Evolutionary conservation across 1,284 basidiomycete species (phyloP).

Genomic region (Cryptococcus amylolentus): DNA sequence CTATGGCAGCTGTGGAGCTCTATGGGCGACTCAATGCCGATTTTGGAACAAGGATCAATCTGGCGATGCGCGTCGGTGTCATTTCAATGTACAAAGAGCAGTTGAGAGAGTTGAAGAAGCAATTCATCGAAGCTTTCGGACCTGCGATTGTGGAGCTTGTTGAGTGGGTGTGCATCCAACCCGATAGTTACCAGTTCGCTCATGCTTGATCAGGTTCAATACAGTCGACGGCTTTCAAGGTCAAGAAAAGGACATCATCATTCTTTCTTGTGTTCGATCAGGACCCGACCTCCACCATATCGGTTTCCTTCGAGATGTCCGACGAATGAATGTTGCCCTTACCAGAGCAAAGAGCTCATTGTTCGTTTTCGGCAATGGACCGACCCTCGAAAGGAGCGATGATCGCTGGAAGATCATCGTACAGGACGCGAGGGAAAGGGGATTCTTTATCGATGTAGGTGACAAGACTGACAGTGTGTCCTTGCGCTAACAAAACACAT

Average conservation of each 20-base stretch:
- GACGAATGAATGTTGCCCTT: slow-evolving; percentile 96
- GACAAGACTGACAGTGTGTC: background rate
- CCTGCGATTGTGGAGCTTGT: slow-evolving; percentile 66
- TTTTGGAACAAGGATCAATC: slow-evolving; percentile 59
- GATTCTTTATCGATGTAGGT: slow-evolving; percentile 50
- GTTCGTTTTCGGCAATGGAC: slow-evolving; percentile 86
- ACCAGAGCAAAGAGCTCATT: slow-evolving; percentile 92
- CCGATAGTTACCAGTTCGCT: background rate
- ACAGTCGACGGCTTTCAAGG: slow-evolving; percentile 98
- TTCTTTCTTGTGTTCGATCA: slow-evolving; percentile 87
- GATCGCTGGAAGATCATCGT: slow-evolving; percentile 74
- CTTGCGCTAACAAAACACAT: background rate
- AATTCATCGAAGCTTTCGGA: slow-evolving; percentile 73
- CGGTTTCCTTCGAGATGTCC: slow-evolving; percentile 79
- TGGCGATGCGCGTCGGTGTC: slow-evolving; percentile 78
- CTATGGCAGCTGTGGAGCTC: slow-evolving; percentile 70
- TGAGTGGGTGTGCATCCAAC: slow-evolving; percentile 53
- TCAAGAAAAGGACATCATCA: slow-evolving; percentile 95
- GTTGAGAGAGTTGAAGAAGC: slow-evolving; percentile 67
- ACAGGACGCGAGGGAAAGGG: slow-evolving; percentile 62
- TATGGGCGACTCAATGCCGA: slow-evolving; percentile 70
- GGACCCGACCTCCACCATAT: slow-evolving; percentile 74
- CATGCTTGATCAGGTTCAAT: slow-evolving; percentile 61
- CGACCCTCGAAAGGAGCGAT: slow-evolving; percentile 81
- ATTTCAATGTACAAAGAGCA: slow-evolving; percentile 97